Base-by-base conservation (phyloP, 352 stramenopile species). In the Phytophthora megakarya region DNA sequence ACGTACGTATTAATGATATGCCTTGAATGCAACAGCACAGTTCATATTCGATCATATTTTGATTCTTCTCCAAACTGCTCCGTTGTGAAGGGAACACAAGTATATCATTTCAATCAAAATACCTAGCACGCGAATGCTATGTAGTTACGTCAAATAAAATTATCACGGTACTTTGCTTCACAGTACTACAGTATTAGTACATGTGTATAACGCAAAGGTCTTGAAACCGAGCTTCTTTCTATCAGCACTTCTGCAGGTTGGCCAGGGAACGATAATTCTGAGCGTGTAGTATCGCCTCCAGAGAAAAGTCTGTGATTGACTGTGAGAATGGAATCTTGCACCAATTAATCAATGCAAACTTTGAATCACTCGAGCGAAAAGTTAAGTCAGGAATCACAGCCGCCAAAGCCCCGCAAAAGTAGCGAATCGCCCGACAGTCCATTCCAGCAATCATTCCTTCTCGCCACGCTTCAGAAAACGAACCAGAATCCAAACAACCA, bases 301-400 rank as follows among this genome's bases (percentile, higher is more conserved):
- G 25, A 15, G 47, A 32, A 50, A 73, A 67, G 22, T 73, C 60
- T 10, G 49, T 70, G 33, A 59, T 19, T 38, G 42, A 61, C 16
- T 67, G 53, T 5, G 60, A 59, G 37, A 67, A 67, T 7, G 52
- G 61, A 19, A 45, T 26, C 26, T 73, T 73, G 12, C 42, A 22
- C 65, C 65, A 73, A 38, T 73, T 73, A 25, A 70, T 37, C 39
- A 73, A 19, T 16, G 51, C 30, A 54, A 70, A 65, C n/a, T 60
- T 33, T 1, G 30, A 35, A 9, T 65, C 45, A 3, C 10, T 28
- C 28, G 23, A 40, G 12, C n/a, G 15, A 6, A 12, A 3, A 19
- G 37, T 37, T 28, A n/a, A 18, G n/a, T 13, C 42, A 23, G 55
- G 47, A 19, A 25, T 23, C 18, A 61, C 61, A 21, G 61, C 49